These are phyloP conservation scores for Torulaspora franciscae DNA, from an alignment of 805 yeast genomes.

Conservation along the genomic window DNA sequence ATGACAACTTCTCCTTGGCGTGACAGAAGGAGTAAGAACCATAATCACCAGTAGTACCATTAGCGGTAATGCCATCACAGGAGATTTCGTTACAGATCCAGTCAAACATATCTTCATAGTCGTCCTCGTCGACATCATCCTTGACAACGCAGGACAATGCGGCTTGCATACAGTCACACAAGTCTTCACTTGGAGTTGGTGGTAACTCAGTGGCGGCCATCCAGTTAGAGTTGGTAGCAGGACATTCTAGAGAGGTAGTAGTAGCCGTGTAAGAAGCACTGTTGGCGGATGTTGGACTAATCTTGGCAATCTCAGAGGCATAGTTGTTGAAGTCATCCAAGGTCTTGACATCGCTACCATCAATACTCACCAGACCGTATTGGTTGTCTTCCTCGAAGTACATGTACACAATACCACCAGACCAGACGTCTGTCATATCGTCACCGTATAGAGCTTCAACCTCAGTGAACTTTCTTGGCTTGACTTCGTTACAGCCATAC, in stretches of 20 bases:
- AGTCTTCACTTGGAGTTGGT: constrained; percentile 65
- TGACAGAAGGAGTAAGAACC: constrained; percentile 74
- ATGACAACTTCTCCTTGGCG: constrained; percentile 59
- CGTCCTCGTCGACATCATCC: constrained; percentile 47
- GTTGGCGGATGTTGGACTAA: constrained; percentile 50
- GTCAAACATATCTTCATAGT: constrained; percentile 56
- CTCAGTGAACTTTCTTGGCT: constrained; percentile 70
- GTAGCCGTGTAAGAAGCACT: constrained; percentile 39
- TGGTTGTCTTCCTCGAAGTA: constrained; percentile 71
- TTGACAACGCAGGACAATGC: constrained; percentile 58
- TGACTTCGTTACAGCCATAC: constrained; percentile 70
- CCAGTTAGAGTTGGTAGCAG: constrained; percentile 55
- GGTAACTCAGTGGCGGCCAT: constrained; percentile 63
- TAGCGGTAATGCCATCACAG: constrained; percentile 57
- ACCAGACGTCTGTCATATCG: constrained; percentile 80
- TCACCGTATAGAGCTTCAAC: constrained; percentile 58
- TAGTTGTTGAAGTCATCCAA: constrained; percentile 60
- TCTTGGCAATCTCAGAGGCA: constrained; percentile 50
- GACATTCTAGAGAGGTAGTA: constrained; percentile 53
- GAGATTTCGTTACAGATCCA: constrained; percentile 52
- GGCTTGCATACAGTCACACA: constrained; percentile 58
- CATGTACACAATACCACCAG: constrained; percentile 88
- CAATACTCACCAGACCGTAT: constrained; percentile 65
- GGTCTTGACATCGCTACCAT: constrained; percentile 48
- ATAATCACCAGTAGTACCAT: constrained; percentile 62